Percentiles rank a stretch among this genome's conserved stretches.
These are phyloP conservation scores for Boletus semigastroideus DNA, from an alignment of 1,284 basidiomycete species.

Conservation along the genomic window DNA sequence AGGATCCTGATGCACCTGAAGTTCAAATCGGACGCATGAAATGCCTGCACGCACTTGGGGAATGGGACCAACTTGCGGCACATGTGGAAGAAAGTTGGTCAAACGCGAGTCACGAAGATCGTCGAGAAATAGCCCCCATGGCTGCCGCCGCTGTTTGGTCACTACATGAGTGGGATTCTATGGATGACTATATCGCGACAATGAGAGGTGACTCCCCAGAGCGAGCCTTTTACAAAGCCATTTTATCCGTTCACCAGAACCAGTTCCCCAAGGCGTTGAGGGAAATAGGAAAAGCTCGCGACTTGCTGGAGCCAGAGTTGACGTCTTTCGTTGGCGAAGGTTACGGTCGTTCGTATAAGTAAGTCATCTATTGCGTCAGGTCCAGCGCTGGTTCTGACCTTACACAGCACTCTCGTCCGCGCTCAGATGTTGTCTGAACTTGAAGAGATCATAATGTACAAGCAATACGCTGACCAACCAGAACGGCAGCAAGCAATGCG, in stretches of 20 bases:
- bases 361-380: constrained; percentile 28
- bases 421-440: constrained; percentile 99
- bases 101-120: constrained; percentile 80
- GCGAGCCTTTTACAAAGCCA: constrained; percentile 94
- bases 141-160: constrained; percentile 98
- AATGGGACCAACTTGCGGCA: constrained; percentile 92
- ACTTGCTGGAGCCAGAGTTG: constrained; percentile 90
- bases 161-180: constrained; percentile 94
- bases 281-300: constrained; percentile 94
- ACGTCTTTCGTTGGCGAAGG: constrained; percentile 94
- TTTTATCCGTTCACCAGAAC: constrained; percentile 93
- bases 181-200: constrained; percentile 96
- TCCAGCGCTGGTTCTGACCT: constrained; percentile 13
- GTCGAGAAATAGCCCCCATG: constrained; percentile 92
- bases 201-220: constrained; percentile 96
- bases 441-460: constrained; percentile 97
- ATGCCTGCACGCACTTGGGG: constrained; percentile 95
- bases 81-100: constrained; percentile 92
- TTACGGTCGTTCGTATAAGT: constrained; percentile 97
- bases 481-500: constrained; percentile 86
- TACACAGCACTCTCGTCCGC: constrained; percentile 84
- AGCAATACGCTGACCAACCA: constrained; percentile 91
- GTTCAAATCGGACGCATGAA: constrained; percentile 90
- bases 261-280: constrained; percentile 90
- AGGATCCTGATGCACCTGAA: constrained; percentile 70